These are phyloP conservation scores for Auriscalpium microsporum DNA, from an alignment of 768 basidiomycete species.

Conservation along the genomic window DNA sequence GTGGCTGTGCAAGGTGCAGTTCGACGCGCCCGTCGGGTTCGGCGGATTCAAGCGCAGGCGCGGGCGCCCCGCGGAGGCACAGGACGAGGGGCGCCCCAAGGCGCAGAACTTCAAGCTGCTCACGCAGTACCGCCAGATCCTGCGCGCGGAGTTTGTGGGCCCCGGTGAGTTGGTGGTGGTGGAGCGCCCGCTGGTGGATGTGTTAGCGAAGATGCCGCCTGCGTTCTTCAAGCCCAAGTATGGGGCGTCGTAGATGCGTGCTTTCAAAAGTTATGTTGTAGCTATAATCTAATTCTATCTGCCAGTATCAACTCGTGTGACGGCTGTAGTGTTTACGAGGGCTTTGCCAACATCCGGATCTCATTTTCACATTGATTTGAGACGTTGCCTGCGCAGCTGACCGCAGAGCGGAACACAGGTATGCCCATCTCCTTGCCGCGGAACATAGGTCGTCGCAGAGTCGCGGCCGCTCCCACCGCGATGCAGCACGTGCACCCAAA, in stretches of 20 bases:
- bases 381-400: too few relatives aligned
- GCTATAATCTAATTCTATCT: too few relatives aligned
- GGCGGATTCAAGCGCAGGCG: conserved; percentile 39
- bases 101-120: conserved; percentile 47
- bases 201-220: conserved; percentile 74
- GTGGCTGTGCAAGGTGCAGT: conserved; percentile 70
- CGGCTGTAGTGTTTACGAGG: too few relatives aligned
- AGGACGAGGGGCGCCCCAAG: conserved; percentile 18
- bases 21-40: conserved; percentile 29
- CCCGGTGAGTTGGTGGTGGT: conserved; percentile 79
- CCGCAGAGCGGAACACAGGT: too few relatives aligned
- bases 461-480: too few relatives aligned
- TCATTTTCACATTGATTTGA: too few relatives aligned
- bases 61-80: conserved; percentile 22
- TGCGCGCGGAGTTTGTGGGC: conserved; percentile 64
- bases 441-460: too few relatives aligned
- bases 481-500: too few relatives aligned
- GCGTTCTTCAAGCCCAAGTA: conserved; percentile 88
- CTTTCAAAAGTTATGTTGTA: not conserved
- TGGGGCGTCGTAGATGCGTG: conserved; percentile 45
- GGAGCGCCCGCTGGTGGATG: conserved; percentile 83
- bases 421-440: too few relatives aligned
- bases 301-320: too few relatives aligned
- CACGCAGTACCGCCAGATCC: conserved; percentile 70
- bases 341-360: too few relatives aligned